Conservation (phyloP, 352 stramenopile species). For the Lagenidium sp. region DNA sequence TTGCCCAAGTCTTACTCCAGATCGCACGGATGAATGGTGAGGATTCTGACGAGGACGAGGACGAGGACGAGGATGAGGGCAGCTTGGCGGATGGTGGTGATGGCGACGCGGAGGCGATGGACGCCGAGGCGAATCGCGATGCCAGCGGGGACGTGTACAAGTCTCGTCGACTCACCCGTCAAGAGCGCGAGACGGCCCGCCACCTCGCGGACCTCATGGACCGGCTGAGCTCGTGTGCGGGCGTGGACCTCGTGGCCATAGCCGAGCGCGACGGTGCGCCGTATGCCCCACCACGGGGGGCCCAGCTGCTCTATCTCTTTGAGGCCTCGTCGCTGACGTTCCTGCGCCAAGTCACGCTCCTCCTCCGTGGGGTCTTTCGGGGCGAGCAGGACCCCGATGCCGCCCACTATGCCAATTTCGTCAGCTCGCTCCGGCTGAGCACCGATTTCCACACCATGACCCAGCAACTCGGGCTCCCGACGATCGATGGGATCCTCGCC, state of each 20-base stretch:
- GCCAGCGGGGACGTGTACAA: constrained; percentile 21
- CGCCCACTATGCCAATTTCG: constrained; percentile 70
- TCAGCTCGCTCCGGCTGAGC: constrained; percentile 58
- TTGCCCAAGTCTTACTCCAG: constrained; percentile 71
- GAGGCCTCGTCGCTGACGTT: constrained; percentile 64
- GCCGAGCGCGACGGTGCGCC: constrained; percentile 12
- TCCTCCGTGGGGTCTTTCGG: constrained; percentile 69
- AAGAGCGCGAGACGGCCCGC: constrained; percentile 5
- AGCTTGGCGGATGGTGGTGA: not conserved
- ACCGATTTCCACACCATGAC: constrained; percentile 72
- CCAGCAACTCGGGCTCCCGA: constrained; percentile 61
- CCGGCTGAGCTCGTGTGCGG: constrained; percentile 28
- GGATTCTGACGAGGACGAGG: constrained; percentile 15
- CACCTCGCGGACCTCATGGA: constrained; percentile 28
- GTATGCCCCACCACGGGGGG: constrained; percentile 27
- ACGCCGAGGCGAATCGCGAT: constrained; percentile 19
- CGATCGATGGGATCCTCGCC: constrained; percentile 38
- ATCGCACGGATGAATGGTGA: constrained; percentile 41
- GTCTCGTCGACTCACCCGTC: constrained; percentile 30
- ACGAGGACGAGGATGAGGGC: constrained; percentile 3
- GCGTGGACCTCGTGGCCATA: constrained; percentile 20
- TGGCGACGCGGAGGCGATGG: constrained; percentile 7
- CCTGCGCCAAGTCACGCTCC: constrained; percentile 70
- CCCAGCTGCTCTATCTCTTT: constrained; percentile 58
- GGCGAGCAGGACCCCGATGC: constrained; percentile 69